These are phyloP conservation scores for Narthecium ossifragum DNA, from an alignment of 106 monocot genomes.

Conservation along the genomic window DNA sequence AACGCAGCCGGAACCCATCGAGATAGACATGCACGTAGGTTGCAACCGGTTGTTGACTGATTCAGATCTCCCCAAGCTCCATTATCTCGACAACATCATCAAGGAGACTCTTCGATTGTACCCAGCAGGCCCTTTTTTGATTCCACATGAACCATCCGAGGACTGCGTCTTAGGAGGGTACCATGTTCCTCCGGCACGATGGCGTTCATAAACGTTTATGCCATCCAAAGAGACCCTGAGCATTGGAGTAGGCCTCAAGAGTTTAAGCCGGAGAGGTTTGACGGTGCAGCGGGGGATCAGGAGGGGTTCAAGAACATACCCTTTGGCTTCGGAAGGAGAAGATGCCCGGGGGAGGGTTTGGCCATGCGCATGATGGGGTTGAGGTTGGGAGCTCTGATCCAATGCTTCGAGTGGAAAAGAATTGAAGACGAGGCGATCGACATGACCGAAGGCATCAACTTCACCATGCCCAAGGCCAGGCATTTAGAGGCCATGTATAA, in stretches of 20 bases:
- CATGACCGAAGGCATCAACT: slow-evolving; percentile 2
- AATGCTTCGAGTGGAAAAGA: slow-evolving; percentile 8
- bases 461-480: slow-evolving; percentile 7
- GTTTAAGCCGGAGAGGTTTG: slow-evolving; percentile 22
- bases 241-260: not conserved
- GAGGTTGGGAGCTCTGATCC: slow-evolving; percentile 14
- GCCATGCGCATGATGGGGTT: not conserved
- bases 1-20: too few relatives aligned
- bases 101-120: slow-evolving; percentile 8
- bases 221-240: slow-evolving; percentile 12
- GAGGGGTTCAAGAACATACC: slow-evolving; percentile 2
- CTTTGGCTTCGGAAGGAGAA: slow-evolving; percentile 17
- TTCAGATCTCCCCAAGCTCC: slow-evolving; percentile 13
- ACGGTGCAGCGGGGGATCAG: not conserved
- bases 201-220: slow-evolving; percentile 14
- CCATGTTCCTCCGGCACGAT: slow-evolving; percentile 8
- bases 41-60: slow-evolving; percentile 1
- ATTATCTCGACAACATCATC: slow-evolving; percentile 12
- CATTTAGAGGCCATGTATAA: slow-evolving; percentile 14
- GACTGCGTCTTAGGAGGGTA: slow-evolving; percentile 10
- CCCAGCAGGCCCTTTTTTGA: slow-evolving; percentile 9
- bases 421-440: slow-evolving; percentile 7
- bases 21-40: not conserved
- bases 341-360: slow-evolving; percentile 7
- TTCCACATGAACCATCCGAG: slow-evolving; percentile 2